A percentile compares a stretch with the other conserved stretches of the same genome.
These are phyloP conservation scores for Eragrostis nindensis DNA, from an alignment of 176 grass and related monocot species.

Conservation along the genomic window DNA sequence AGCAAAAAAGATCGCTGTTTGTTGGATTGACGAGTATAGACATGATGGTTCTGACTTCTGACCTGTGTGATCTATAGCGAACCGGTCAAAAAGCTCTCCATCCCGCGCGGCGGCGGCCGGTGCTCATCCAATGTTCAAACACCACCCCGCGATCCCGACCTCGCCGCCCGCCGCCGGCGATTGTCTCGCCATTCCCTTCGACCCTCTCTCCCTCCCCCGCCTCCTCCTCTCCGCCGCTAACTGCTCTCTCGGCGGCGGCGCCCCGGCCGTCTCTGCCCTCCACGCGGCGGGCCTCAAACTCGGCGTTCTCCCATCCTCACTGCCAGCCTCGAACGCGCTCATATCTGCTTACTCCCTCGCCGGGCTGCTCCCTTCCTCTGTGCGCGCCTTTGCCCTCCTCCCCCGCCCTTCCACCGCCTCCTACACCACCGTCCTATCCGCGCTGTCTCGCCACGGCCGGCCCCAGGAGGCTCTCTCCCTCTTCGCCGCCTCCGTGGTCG, in stretches of 20 bases:
- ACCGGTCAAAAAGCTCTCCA: neutral
- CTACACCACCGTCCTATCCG: constrained; percentile 61
- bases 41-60: too few species aligned
- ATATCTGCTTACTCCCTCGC: constrained; percentile 59
- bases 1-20: neutral
- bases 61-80: neutral
- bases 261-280: constrained; percentile 28
- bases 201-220: constrained; percentile 35
- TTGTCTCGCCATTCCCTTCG: constrained; percentile 24
- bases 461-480: constrained; percentile 47
- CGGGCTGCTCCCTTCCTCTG: constrained; percentile 31
- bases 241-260: neutral
- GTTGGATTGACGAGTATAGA: neutral
- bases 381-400: constrained; percentile 55
- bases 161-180: constrained; percentile 40
- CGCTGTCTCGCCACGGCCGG: constrained; percentile 52
- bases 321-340: constrained; percentile 71
- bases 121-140: constrained; percentile 9
- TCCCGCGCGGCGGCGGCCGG: neutral
- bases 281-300: constrained; percentile 70
- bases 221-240: constrained; percentile 30
- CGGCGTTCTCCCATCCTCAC: constrained; percentile 39
- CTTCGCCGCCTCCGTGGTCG: constrained; percentile 45
- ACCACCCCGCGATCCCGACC: neutral
- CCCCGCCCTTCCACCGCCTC: constrained; percentile 49